phyloP scores from a whole-genome alignment of 495 filamentous ascomycete species.

The Bacidia rubella region DNA sequence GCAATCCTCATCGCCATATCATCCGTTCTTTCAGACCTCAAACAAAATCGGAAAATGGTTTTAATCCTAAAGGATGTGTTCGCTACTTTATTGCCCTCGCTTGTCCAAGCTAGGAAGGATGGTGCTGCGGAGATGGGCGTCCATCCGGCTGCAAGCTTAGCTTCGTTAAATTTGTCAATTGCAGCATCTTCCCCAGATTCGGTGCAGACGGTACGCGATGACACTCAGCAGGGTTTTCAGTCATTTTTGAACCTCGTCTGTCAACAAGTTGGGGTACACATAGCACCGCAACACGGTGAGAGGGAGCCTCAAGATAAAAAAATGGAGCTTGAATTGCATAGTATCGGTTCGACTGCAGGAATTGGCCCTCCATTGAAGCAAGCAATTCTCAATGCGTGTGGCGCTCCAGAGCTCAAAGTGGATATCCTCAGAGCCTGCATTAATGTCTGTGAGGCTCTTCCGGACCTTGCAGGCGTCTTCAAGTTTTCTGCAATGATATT shows the following conservation, averaged over 20 bases:
- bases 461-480: conserved; percentile 79
- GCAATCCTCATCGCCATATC: conserved; percentile 74
- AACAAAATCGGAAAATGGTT: conserved; percentile 72
- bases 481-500: conserved; percentile 74
- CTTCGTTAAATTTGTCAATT: conserved; percentile 33
- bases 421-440: conserved; percentile 75
- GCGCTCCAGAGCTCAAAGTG: conserved; percentile 58
- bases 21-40: conserved; percentile 62
- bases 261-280: conserved; percentile 17
- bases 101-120: conserved; percentile 84
- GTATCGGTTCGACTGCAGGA: conserved; percentile 21
- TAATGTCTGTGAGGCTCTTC: conserved; percentile 83
- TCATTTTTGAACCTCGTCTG: conserved; percentile 19
- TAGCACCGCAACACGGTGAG: not conserved
- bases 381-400: conserved; percentile 43
- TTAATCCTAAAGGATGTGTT: conserved; percentile 75
- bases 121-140: conserved; percentile 91
- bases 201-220: not conserved
- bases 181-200: not conserved
- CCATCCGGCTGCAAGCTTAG: conserved; percentile 77
- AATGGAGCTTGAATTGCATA: conserved; percentile 13
- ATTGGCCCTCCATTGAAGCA: conserved; percentile 38
- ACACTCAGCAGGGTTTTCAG: conserved; percentile 14
- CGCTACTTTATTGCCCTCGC: conserved; percentile 62
- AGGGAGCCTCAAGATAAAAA: not conserved